A percentile compares a stretch with the other conserved stretches of the same genome.
Evolutionary conservation across 345 rosid genomes (phyloP).

Genomic region (Syzygium aromaticum): DNA sequence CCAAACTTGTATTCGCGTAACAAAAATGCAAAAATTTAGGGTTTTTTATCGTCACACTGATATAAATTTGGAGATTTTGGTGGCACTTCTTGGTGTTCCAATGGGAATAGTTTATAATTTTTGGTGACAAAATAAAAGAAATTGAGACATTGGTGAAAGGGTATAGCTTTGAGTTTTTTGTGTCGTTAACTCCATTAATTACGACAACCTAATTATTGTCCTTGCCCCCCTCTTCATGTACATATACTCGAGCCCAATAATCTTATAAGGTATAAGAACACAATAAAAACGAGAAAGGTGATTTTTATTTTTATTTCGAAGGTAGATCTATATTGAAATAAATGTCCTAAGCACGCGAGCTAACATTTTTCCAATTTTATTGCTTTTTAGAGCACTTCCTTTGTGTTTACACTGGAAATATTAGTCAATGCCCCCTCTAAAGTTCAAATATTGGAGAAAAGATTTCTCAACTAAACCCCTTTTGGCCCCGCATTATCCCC

Average conservation of each 20-base stretch:
- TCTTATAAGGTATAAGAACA: not conserved
- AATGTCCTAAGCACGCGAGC: not conserved
- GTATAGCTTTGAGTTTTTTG: not conserved
- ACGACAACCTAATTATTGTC: not conserved
- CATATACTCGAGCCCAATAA: not conserved
- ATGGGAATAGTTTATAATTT: not conserved
- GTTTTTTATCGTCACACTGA: not conserved
- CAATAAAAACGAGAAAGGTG: not conserved
- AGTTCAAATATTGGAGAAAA: not conserved
- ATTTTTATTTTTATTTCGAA: not conserved
- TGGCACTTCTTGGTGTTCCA: rapidly evolving
- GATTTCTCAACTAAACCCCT: not conserved
- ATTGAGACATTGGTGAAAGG: not conserved
- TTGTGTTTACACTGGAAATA: not conserved
- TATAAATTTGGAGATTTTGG: not conserved
- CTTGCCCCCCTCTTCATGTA: not conserved
- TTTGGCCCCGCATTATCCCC: not conserved
- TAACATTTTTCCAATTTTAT: not conserved
- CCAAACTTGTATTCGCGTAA: no score
- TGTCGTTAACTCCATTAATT: not conserved
- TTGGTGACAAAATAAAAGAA: not conserved
- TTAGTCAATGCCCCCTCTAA: not conserved
- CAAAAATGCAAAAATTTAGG: not conserved
- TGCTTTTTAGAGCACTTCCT: not conserved
- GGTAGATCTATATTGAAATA: not conserved